A percentile compares a stretch with the other conserved stretches of the same genome.
These are phyloP conservation scores for Aspergillus ostianus DNA, from an alignment of 495 filamentous ascomycete genomes.

Conservation along the genomic window DNA sequence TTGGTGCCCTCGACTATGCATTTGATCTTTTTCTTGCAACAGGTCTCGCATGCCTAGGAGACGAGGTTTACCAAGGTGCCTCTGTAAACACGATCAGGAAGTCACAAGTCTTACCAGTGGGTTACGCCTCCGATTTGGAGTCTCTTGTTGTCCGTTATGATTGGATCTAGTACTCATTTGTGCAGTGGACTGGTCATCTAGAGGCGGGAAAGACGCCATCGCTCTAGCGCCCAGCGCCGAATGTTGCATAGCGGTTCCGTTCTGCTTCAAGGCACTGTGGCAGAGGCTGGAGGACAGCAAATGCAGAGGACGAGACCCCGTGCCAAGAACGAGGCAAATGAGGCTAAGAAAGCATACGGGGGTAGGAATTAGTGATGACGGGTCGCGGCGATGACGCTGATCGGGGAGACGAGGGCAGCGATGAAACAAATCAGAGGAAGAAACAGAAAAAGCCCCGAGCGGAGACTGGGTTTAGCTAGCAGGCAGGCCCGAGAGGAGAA, in stretches of 20 bases:
- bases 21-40: slow-evolving; percentile 95
- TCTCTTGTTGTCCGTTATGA: slow-evolving; percentile 16
- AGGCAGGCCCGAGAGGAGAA: background rate
- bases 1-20: slow-evolving; percentile 85
- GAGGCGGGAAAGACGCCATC: slow-evolving; percentile 8
- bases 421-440: background rate
- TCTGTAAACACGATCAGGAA: background rate
- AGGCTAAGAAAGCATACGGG: background rate
- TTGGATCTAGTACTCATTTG: slow-evolving; percentile 10
- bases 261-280: slow-evolving; percentile 4
- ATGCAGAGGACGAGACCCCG: background rate
- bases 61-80: slow-evolving; percentile 18
- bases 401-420: background rate
- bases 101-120: slow-evolving; percentile 25
- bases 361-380: background rate
- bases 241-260: slow-evolving; percentile 17
- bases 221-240: slow-evolving; percentile 5
- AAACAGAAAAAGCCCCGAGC: slow-evolving; percentile 1
- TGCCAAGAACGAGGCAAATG: background rate
- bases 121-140: slow-evolving; percentile 20
- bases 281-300: background rate
- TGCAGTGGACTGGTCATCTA: slow-evolving; percentile 6
- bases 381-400: background rate
- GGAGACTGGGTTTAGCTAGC: background rate
- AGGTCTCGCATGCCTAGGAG: slow-evolving; percentile 87